Evolutionary conservation across 139 green algal species (phyloP).

Genomic region (Eudorina sp.): DNA sequence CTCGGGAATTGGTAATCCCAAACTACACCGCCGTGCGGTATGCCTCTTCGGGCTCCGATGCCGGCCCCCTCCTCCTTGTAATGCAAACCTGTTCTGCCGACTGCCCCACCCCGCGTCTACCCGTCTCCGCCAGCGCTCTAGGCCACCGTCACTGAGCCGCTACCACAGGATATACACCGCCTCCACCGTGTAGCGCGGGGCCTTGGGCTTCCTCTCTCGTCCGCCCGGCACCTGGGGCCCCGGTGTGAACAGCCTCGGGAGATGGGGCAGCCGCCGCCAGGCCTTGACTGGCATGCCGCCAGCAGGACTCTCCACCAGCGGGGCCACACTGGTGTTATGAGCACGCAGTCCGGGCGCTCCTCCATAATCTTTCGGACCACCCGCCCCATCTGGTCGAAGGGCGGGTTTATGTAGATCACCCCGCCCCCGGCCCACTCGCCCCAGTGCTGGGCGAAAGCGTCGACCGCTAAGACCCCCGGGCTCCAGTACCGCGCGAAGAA

Average conservation of each 20-base stretch:
- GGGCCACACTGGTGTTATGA: too few species aligned
- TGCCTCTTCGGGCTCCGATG: too few species aligned
- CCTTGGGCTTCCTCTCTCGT: background rate
- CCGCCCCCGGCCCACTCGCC: background rate
- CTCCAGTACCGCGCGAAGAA: background rate
- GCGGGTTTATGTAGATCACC: background rate
- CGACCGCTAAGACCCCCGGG: background rate
- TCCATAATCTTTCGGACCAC: constrained; percentile 13
- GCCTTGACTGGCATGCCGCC: background rate
- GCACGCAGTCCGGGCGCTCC: background rate
- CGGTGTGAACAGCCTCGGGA: background rate
- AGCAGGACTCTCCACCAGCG: too few species aligned
- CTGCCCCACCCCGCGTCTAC: too few species aligned
- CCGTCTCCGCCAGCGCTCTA: too few species aligned
- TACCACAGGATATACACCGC: constrained; percentile 3
- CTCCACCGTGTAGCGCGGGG: background rate
- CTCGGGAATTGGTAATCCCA: too few species aligned
- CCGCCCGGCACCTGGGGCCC: background rate
- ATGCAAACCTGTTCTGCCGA: too few species aligned
- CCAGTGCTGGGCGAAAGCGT: background rate
- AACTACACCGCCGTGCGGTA: too few species aligned
- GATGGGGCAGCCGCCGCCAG: background rate
- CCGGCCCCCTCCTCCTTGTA: too few species aligned
- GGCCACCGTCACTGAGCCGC: too few species aligned
- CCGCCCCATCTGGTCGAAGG: background rate